phyloP scores from a whole-genome alignment of 148 eudicot genomes.

The Rhododendron molle region DNA sequence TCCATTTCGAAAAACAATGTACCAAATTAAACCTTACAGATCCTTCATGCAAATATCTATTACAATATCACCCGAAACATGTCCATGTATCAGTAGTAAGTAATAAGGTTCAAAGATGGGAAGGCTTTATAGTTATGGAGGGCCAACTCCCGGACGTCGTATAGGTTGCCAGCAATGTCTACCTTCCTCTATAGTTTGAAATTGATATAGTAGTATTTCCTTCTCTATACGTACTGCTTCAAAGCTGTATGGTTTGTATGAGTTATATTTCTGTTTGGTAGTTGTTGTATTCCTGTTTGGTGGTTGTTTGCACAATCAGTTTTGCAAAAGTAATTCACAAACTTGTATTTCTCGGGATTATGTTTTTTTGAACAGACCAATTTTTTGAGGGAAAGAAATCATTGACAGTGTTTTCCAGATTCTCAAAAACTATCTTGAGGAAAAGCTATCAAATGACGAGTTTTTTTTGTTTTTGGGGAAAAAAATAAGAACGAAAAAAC shows the following conservation, averaged over 20 bases:
- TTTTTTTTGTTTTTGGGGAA: not conserved
- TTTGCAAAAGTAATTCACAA: not conserved
- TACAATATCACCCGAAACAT: not conserved
- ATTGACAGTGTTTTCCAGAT: not conserved
- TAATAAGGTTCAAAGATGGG: not conserved
- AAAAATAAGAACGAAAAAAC: not conserved
- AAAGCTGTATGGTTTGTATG: not conserved
- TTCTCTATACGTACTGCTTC: not conserved
- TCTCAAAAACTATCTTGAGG: not conserved
- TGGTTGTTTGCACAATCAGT: not conserved
- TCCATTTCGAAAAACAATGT: not conserved
- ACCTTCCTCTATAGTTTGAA: not conserved
- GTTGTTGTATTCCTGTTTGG: not conserved
- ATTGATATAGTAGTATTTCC: not conserved
- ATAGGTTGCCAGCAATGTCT: not conserved
- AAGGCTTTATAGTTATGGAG: not conserved
- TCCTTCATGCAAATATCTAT: not conserved
- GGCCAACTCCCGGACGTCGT: not conserved
- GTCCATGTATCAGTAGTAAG: not conserved
- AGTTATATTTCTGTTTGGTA: not conserved
- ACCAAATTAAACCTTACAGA: not conserved
- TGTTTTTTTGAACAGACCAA: not conserved
- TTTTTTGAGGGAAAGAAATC: not conserved
- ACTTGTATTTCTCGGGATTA: not conserved
- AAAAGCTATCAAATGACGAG: not conserved